Evolutionary conservation across 2,329 filamentous ascomycete species (phyloP), one percentile per base, ranked within the genome.

Genomic region (Colletotrichum sp.): DNA sequence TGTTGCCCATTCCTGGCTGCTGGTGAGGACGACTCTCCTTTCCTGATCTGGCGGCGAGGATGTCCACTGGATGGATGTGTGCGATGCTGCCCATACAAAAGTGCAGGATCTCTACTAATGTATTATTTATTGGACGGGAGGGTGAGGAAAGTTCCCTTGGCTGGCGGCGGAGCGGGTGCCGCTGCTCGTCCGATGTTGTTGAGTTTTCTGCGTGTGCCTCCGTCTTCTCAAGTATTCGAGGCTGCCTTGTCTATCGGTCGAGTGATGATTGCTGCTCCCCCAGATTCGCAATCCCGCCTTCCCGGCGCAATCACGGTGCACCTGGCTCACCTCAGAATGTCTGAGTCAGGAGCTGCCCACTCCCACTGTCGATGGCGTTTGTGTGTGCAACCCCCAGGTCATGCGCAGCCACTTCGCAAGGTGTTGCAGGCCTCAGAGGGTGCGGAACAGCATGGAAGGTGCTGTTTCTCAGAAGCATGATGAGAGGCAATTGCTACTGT

Each of bases 381-480:
- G 39, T 55, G 30, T 69, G 34, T 48, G 44, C 70, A 57, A 59
- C 36, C 48, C 18, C 15, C 44, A 44, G 44, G 59, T 76, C 74
- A 76, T 73, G 70, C 69, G 72, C 62, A 36, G 28, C 48, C 59
- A 8, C n/a, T 55, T 22, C 44, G 44, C 44, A 52, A 52, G n/a
- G 44, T 52, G 44, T 71, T 72, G 69, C 34, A 62, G 52, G 66
- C 66, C 59, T 70, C 39, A 30, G 24, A 64, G 59, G 8, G 24
- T 48, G 26, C 34, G 10, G 32, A 72, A 66, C 16, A 48, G n/a
- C 73, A 72, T 72, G 73, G 73, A 75, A 72, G 69, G 59, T 75
- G 73, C 57, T 64, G 30, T 59, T 39, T 36, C n/a, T 36, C 6
- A 52, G 44, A 22, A 15, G 59, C 39, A 32, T 60, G 62, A 60